These are phyloP conservation scores for Yamadazyma philogaea DNA, from an alignment of 805 yeast species.

Conservation along the genomic window DNA sequence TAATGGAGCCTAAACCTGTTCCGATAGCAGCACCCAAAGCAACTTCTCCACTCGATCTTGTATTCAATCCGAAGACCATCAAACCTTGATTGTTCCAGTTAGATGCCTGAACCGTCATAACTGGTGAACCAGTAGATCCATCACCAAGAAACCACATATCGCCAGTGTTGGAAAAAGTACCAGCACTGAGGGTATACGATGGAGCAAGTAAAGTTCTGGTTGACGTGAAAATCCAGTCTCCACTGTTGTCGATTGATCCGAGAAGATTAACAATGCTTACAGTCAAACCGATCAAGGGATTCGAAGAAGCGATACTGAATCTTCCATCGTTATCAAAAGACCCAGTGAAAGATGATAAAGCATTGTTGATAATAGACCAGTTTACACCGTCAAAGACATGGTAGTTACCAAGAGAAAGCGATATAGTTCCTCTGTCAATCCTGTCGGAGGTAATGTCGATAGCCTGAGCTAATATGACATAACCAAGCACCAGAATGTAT, in stretches of 20 bases:
- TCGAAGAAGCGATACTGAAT: constrained; percentile 21
- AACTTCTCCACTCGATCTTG: constrained; percentile 14
- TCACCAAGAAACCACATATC: constrained; percentile 22
- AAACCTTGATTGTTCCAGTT: constrained; percentile 20
- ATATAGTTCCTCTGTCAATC: constrained; percentile 18
- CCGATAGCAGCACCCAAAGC: constrained; percentile 16
- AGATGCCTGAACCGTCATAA: constrained; percentile 14
- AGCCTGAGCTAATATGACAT: constrained; percentile 6
- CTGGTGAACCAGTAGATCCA: constrained; percentile 17
- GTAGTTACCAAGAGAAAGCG: constrained; percentile 19
- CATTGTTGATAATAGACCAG: constrained; percentile 26
- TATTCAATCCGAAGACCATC: constrained; percentile 15
- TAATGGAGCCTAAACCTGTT: constrained; percentile 14
- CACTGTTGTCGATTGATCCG: constrained; percentile 16
- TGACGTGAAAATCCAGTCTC: constrained; percentile 24
- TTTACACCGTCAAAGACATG: constrained; percentile 21
- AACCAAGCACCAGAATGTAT: constrained; percentile 1
- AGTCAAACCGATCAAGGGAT: constrained; percentile 15
- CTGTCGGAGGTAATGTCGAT: constrained; percentile 17
- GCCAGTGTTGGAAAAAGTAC: constrained; percentile 23
- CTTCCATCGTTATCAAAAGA: constrained; percentile 20
- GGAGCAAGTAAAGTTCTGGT: constrained; percentile 17
- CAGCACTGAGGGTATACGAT: constrained; percentile 17
- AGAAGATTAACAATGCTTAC: constrained; percentile 12
- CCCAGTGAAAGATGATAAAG: constrained; percentile 22